Evolutionary conservation across 805 yeast species (phyloP), one percentile per base, ranked within the genome.

Genomic region (Debaryomyces maramus): DNA sequence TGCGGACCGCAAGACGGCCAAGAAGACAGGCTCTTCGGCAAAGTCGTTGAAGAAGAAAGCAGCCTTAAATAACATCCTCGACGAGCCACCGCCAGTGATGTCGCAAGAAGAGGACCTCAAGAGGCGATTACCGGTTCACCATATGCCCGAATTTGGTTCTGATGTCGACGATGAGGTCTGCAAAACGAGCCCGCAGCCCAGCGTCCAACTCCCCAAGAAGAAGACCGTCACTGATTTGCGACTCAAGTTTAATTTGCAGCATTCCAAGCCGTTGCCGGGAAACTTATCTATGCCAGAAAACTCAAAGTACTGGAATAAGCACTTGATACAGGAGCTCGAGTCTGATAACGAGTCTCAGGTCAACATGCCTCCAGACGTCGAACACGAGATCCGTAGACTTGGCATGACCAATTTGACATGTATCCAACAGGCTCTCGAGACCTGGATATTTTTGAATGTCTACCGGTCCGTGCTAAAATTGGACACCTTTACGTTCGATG

Each of bases 401-500:
- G 31, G 17, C 17, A 35, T 32, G 8, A 18, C 13, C 27, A 37
- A 38, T 9, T 23, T 10, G 29, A 16, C n/a, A 6, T 34, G 40
- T 1, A 46, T 65, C 3, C 70, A 63, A 36, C 77, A 75, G 36
- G 73, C 83, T 0, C 55, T 88, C 17, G 90, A 86, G 51, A 58
- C 75, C 3, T 88, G 95, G 95, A 67, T 78, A 1, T 88, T 88
- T 52, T 59, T 87, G 20, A 86, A 86, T 56, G 73, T 85, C 36
- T 88, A 81, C 58, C 78, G 80, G 48, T 72, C 73, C 24, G 79
- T 88, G 0, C 63, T 88, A 22, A 55, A 73, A 4, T 61, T 88
- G n/a, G 88, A 83, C 51, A 75, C 84, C 0, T 82, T 86, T 51
- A 82, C 91, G 0, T 86, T 85, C 63, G 96, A 88, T 61, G 95